Percentiles rank a stretch among this genome's conserved stretches.
phyloP scores from a whole-genome alignment of 169 alveolate species.

The Plasmodium coatneyi region DNA sequence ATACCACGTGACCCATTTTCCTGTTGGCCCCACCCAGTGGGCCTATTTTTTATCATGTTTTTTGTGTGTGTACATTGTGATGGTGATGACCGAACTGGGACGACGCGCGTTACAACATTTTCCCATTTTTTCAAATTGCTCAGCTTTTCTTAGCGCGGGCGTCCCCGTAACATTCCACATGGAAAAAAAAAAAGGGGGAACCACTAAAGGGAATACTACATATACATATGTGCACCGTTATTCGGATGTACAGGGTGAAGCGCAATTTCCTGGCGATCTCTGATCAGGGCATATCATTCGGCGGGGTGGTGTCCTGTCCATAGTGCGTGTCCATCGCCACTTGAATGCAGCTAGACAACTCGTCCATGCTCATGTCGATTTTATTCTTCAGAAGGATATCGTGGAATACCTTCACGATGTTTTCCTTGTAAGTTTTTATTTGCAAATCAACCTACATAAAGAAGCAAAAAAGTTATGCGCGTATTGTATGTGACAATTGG shows the following conservation, averaged over 20 bases:
- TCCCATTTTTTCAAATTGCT: not conserved
- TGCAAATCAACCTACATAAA: slow-evolving; percentile 44
- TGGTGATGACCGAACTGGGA: not conserved
- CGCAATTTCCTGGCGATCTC: not conserved
- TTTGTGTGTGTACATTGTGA: not conserved
- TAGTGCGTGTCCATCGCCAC: slow-evolving; percentile 20
- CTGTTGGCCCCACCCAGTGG: not conserved
- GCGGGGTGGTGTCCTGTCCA: not conserved
- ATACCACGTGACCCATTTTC: not conserved
- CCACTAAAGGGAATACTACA: not conserved
- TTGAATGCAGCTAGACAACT: slow-evolving; percentile 17
- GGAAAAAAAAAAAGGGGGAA: not conserved
- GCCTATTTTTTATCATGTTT: not conserved
- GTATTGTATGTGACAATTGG: not conserved
- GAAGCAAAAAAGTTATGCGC: not conserved
- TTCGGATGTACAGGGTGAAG: not conserved
- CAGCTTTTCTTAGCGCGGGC: not conserved
- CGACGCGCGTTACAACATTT: not conserved
- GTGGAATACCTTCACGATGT: slow-evolving; percentile 37
- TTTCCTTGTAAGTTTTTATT: slow-evolving; percentile 68
- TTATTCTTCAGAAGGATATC: slow-evolving; percentile 9
- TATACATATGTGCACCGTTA: not conserved
- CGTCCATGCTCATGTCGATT: slow-evolving; percentile 1
- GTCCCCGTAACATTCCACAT: not conserved
- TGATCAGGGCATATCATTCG: not conserved